These are phyloP conservation scores for Aspergillus bertholletiae DNA, from an alignment of 495 filamentous ascomycete species.

Conservation along the genomic window DNA sequence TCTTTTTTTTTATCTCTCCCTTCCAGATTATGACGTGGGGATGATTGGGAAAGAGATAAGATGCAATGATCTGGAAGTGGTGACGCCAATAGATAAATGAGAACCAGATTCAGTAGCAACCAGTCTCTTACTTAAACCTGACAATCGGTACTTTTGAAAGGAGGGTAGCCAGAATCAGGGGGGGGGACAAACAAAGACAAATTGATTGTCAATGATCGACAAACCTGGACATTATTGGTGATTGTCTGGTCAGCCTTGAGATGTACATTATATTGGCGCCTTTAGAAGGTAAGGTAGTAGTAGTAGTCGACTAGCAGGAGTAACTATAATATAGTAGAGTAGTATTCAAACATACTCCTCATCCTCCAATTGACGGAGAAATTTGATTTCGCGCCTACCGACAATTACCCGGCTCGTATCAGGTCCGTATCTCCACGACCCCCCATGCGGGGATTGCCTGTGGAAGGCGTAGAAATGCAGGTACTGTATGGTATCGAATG, in stretches of 20 bases:
- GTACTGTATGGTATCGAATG: constrained; percentile 13
- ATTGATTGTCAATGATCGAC: constrained; percentile 4
- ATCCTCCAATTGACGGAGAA: constrained; percentile 4
- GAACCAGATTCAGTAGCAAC: not conserved
- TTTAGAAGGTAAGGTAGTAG: too few species aligned
- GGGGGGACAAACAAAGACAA: too few species aligned
- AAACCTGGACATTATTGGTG: not conserved
- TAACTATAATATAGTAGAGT: not conserved
- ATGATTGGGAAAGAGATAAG: constrained; percentile 5
- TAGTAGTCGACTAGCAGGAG: not conserved
- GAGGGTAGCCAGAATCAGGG: not conserved
- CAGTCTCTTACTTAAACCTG: not conserved
- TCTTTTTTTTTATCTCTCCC: not conserved
- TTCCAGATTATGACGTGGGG: constrained; percentile 24
- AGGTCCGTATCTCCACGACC: constrained; percentile 3
- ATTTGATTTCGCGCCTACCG: not conserved
- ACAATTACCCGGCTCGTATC: constrained; percentile 18
- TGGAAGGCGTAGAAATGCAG: constrained; percentile 9
- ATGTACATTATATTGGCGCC: too few species aligned
- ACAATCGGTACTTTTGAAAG: not conserved
- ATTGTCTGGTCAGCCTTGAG: not conserved
- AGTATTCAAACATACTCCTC: not conserved
- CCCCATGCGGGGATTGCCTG: constrained; percentile 7
- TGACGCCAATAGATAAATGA: constrained; percentile 6
- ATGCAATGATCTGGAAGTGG: constrained; percentile 4